A percentile compares a stretch with the other conserved stretches of the same genome.
Evolutionary conservation across 1,284 basidiomycete species (phyloP).

Genomic region (Wallemia hederae): DNA sequence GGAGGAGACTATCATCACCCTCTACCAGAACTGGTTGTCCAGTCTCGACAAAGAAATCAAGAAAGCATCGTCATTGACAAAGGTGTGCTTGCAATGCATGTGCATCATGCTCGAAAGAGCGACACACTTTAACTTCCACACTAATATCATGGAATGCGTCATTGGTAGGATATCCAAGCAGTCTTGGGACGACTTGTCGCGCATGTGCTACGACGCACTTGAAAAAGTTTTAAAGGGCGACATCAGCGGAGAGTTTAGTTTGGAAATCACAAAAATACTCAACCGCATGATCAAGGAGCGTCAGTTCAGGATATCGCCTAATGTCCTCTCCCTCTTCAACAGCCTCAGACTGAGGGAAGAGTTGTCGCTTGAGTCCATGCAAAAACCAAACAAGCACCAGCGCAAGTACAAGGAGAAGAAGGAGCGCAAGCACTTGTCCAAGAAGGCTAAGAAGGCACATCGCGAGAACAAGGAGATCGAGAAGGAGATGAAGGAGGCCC

Average conservation of each 20-base stretch:
- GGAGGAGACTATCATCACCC: slow-evolving; percentile 74
- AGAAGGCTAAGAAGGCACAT: slow-evolving; percentile 47
- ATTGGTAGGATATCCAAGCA: slow-evolving; percentile 55
- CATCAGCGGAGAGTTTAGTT: slow-evolving; percentile 41
- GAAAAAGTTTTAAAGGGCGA: slow-evolving; percentile 55
- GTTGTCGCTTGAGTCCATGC: slow-evolving; percentile 40
- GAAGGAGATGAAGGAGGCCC: slow-evolving; percentile 72
- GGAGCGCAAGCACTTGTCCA: slow-evolving; percentile 46
- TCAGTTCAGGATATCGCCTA: slow-evolving; percentile 62
- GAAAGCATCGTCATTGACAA: slow-evolving; percentile 35
- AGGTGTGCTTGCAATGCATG: slow-evolving; percentile 50
- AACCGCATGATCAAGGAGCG: slow-evolving; percentile 93
- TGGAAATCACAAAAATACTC: slow-evolving; percentile 66
- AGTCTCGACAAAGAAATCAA: slow-evolving; percentile 60
- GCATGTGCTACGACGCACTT: slow-evolving; percentile 50
- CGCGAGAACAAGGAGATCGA: slow-evolving; percentile 63
- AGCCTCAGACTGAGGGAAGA: slow-evolving; percentile 68
- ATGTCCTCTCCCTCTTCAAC: slow-evolving; percentile 57
- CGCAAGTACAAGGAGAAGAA: slow-evolving; percentile 29
- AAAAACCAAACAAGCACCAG: slow-evolving; percentile 24
- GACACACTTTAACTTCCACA: slow-evolving; percentile 90
- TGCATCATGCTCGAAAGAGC: slow-evolving; percentile 53
- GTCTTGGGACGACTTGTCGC: slow-evolving; percentile 66
- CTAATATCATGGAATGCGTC: slow-evolving; percentile 68
- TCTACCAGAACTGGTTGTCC: slow-evolving; percentile 70